phyloP scores from a whole-genome alignment of 495 filamentous ascomycete species.

The Beverwykella pulmonaria region DNA sequence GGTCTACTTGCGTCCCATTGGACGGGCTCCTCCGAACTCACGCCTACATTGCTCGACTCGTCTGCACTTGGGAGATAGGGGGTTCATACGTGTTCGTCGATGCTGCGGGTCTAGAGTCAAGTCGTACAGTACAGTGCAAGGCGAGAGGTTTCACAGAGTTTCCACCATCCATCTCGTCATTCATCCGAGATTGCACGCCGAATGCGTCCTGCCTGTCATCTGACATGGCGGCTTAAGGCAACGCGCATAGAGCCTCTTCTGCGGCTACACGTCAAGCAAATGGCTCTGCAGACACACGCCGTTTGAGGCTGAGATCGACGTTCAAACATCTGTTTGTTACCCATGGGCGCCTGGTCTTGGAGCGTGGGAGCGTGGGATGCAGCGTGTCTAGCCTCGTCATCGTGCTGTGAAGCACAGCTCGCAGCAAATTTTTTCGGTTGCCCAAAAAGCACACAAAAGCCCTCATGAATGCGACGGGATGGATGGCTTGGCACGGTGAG shows the following conservation, averaged over 20 bases:
- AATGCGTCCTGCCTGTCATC: background rate
- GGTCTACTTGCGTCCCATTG: background rate
- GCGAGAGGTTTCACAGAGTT: background rate
- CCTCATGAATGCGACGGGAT: background rate
- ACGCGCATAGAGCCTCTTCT: background rate
- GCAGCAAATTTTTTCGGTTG: too few species aligned
- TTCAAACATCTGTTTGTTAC: background rate
- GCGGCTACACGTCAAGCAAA: background rate
- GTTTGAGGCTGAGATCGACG: constrained; percentile 16
- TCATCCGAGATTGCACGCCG: background rate
- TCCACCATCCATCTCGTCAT: background rate
- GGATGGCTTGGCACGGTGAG: background rate
- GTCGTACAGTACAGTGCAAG: background rate
- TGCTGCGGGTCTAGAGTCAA: background rate
- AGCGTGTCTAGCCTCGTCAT: background rate
- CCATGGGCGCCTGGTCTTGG: constrained; percentile 8
- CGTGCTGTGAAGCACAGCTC: too few species aligned
- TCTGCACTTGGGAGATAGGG: background rate
- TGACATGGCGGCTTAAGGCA: background rate
- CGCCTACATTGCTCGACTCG: background rate
- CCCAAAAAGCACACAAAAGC: too few species aligned
- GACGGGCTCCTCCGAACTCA: background rate
- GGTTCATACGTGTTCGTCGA: constrained; percentile 1
- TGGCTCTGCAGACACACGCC: constrained; percentile 1
- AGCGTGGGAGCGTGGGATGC: background rate